Evolutionary conservation across 352 stramenopile species (phyloP).

Genomic region (Phytophthora fragariaefolia): DNA sequence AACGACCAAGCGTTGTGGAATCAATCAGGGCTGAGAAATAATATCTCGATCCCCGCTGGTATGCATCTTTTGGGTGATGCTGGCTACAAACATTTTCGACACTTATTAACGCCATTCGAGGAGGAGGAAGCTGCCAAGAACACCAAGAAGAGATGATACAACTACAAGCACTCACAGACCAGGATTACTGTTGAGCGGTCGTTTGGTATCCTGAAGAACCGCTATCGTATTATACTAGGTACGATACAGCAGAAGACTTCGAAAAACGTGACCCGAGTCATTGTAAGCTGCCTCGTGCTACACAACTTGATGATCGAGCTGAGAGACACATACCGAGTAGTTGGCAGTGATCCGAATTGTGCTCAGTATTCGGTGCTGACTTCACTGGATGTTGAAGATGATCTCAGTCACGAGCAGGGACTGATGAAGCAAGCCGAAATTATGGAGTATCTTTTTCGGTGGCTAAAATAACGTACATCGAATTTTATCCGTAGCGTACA

Average conservation of each 20-base stretch:
- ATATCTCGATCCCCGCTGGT: neutral
- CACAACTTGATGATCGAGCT: neutral
- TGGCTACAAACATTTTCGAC: slow-evolving; percentile 14
- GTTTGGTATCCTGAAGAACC: slow-evolving; percentile 16
- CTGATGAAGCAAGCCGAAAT: neutral
- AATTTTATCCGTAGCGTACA: too few relatives aligned
- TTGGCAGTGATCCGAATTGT: neutral
- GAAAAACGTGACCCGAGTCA: neutral
- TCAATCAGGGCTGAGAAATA: slow-evolving; percentile 11
- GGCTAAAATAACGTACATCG: too few relatives aligned
- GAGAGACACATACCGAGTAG: neutral
- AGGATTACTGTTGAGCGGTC: slow-evolving; percentile 10
- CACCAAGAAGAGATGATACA: slow-evolving; percentile 10
- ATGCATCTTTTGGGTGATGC: slow-evolving; percentile 12
- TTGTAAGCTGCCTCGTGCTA: neutral
- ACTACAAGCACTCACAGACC: slow-evolving; percentile 13
- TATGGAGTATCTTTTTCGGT: neutral
- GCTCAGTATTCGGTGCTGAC: neutral
- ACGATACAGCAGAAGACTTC: neutral
- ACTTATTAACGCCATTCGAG: slow-evolving; percentile 1
- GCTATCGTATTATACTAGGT: neutral
- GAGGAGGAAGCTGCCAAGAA: neutral
- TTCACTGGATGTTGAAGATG: neutral
- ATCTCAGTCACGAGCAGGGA: neutral
- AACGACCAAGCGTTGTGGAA: slow-evolving; percentile 17